Base-by-base conservation (phyloP, 352 stramenopile species). In the Phytophthora tubulina region DNA sequence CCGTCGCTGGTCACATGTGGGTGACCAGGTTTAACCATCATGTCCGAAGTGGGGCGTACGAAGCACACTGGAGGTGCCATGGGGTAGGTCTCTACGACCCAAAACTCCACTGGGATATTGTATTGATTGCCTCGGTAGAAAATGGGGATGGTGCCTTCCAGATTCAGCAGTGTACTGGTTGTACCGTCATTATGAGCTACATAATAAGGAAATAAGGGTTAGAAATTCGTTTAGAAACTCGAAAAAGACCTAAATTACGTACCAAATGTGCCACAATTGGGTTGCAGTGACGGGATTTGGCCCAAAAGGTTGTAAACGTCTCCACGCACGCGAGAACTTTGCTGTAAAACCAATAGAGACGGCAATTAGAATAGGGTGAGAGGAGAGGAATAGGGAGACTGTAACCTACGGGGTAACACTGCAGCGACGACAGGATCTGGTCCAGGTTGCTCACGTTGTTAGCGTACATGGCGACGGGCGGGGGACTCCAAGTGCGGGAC, bases 51-150 rank as follows among this genome's bases (percentile, higher is more conserved):
- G 1, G 91, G 91, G 3, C 87, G 89, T 35, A 97, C 91, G 61
- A 96, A 97, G 54, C 90, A 95, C 51, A 96, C 89, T 1, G 91
- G 90, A 30, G 91, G 82, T 3, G 85, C 61, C 65, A 92, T 77
- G 0, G 91, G 91, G 74, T 97, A 97, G 33, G 79, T 86, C 68
- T 96, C 86, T 7, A 91, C 85, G 48, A 97, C 80, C 91, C 91
- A 97, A 44, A 97, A 90, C 72, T 95, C 86, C 38, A 97, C 84
- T 0, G 91, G 91, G 67, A 97, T 97, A 59, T 97, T 97, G 83
- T 97, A 97, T 69, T 97, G 90, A 63, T 92, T 96, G 50, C 84
- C 74, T 7, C 88, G 73, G 63, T 97, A 97, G 73, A 96, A 96
- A 64, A 97, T 97, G 10, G 90, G 89, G 73, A 97, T 96, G n/a